phyloP scores from a whole-genome alignment of 345 rosid genomes.

The Dovyalis caffra region DNA sequence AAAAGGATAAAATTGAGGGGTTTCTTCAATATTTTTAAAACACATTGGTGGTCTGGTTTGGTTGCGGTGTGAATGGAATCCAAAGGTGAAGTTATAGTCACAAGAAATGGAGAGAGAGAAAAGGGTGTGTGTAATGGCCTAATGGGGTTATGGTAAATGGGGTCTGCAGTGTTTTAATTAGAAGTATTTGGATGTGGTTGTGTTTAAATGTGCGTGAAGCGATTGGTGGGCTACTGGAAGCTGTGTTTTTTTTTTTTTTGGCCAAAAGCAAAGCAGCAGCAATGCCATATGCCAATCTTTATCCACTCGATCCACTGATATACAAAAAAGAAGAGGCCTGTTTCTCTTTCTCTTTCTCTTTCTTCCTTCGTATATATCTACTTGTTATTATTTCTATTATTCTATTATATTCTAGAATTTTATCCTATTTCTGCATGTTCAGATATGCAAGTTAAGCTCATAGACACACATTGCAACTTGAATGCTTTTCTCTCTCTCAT shows the following conservation, averaged over 20 bases:
- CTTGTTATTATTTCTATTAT: slow-evolving; percentile 8
- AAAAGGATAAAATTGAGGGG: neutral
- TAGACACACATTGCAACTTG: slow-evolving; percentile 13
- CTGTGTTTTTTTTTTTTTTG: neutral
- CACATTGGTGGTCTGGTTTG: neutral
- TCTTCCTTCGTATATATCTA: slow-evolving; percentile 3
- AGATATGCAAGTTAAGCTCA: slow-evolving; percentile 18
- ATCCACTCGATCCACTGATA: slow-evolving; percentile 25
- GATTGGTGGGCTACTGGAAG: slow-evolving; percentile 41
- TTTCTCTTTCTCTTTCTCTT: neutral
- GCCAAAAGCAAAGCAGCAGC: slow-evolving; percentile 12
- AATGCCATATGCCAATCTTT: slow-evolving; percentile 37
- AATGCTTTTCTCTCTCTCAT: neutral
- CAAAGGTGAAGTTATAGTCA: slow-evolving; percentile 9
- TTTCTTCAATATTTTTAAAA: neutral
- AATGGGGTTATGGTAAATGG: neutral
- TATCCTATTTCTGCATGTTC: slow-evolving; percentile 30
- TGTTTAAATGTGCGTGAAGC: slow-evolving; percentile 22
- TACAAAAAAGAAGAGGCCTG: slow-evolving; percentile 17
- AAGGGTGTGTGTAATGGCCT: neutral
- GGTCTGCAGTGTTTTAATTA: neutral
- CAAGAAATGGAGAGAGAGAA: neutral
- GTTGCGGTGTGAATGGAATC: slow-evolving; percentile 44
- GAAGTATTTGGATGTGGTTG: slow-evolving; percentile 3
- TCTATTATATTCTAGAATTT: neutral